These are phyloP conservation scores for Chaetoceros tenuissimus DNA, from an alignment of 108 stramenopile genomes.

Conservation along the genomic window DNA sequence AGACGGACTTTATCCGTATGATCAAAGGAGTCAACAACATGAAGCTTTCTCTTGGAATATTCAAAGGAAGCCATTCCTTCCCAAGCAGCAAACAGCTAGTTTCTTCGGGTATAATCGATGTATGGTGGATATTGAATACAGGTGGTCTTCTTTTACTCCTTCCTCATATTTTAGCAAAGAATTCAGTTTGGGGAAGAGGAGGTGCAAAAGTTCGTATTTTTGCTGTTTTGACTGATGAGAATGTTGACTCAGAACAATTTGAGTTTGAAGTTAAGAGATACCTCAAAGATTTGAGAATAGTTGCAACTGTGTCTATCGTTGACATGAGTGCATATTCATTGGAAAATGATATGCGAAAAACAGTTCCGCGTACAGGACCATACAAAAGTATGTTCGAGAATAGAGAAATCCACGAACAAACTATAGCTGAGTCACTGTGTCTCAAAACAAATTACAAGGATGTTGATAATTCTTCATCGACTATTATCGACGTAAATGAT, in stretches of 20 bases:
- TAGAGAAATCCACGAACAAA: not conserved
- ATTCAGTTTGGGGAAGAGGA: conserved; percentile 35
- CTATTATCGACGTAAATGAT: conserved; percentile 7
- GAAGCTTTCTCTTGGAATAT: conserved; percentile 40
- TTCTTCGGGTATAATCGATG: conserved; percentile 55
- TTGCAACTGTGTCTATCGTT: conserved; percentile 31
- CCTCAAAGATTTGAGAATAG: conserved; percentile 28
- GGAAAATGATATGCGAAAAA: conserved; percentile 35
- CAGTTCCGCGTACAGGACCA: not conserved
- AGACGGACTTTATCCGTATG: conserved; percentile 26
- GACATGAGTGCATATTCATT: conserved; percentile 29
- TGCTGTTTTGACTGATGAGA: conserved; percentile 33
- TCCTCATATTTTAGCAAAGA: conserved; percentile 56
- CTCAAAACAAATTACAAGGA: conserved; percentile 34
- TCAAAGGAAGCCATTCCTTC: conserved; percentile 25
- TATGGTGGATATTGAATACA: conserved; percentile 78
- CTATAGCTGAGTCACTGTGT: conserved; percentile 1
- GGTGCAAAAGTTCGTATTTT: conserved; percentile 46
- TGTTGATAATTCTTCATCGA: conserved; percentile 27
- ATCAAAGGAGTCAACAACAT: conserved; percentile 44
- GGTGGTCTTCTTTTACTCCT: conserved; percentile 71
- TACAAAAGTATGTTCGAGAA: no score
- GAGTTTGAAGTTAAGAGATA: conserved; percentile 22
- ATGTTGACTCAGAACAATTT: conserved; percentile 26
- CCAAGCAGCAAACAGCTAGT: conserved; percentile 11